Base-by-base conservation (phyloP, 805 yeast species). In the Ascoidea tarda region DNA sequence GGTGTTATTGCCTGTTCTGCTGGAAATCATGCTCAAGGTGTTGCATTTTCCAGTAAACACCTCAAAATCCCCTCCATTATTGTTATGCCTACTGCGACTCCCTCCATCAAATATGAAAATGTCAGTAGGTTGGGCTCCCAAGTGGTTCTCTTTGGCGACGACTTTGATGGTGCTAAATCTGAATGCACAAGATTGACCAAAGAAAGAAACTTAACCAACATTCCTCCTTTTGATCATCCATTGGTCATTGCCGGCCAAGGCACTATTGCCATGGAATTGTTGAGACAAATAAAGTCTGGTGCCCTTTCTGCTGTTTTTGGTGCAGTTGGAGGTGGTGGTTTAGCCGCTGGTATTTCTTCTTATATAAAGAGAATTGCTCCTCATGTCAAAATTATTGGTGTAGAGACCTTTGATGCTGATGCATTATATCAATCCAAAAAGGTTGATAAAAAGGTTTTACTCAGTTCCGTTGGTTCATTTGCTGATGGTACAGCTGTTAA, bases 11-110 rank as follows among this genome's bases (percentile, higher is more conserved):
- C 98, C 0, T 93, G 98, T 62, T 88, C 97, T 33, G 99, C 99
- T 4, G 99, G 99, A 44, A 93, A 93, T 67, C 99, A 93, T 62
- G 99, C 99, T 1, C 99, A 93, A 66, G 99, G 99, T 59, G 98
- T 93, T 12, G 99, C 99, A 0, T 91, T 69, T 65, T 84, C 96
- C 28, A 96, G 98, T 4, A 81, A 79, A 55, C 79, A 83, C 55
- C 72, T 93, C 62, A 84, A 83, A 32, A 88, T 93, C 51, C 93
- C 96, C 4, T 91, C 98, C 4, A 91, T 97, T 5, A 93, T 93
- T 52, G 98, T 93, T 49, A 93, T 93, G 99, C 99, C 99, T 2
- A 82, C 87, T 2, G 91, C 95, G 2, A 93, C 99, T 0, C 99
- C 99, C 1, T 81, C 91, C 12, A 95, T 93, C 70, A 93, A 93